These are phyloP conservation scores for Linnemannia zychae DNA, from an alignment of 192 early-diverging fungal genomes.

Conservation along the genomic window DNA sequence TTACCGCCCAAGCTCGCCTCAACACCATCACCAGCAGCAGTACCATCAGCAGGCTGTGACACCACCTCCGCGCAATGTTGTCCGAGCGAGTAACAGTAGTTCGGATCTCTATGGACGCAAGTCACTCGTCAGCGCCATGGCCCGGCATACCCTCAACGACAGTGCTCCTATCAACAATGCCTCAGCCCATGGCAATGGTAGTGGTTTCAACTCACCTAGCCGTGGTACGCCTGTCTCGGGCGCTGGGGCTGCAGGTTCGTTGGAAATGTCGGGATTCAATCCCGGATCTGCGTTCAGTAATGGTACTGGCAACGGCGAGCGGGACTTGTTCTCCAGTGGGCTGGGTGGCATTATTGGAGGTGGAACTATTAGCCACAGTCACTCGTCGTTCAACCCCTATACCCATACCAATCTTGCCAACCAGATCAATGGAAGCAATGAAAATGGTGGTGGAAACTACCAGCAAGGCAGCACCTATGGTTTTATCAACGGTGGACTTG, in stretches of 20 bases:
- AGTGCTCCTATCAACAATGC: not conserved
- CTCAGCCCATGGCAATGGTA: constrained; percentile 9
- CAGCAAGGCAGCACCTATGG: not conserved
- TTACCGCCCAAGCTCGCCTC: constrained; percentile 15
- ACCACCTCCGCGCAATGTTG: constrained; percentile 12
- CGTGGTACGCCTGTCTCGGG: not conserved
- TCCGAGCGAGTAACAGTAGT: constrained; percentile 44
- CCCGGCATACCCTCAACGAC: constrained; percentile 23
- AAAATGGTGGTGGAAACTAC: not conserved
- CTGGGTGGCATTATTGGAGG: constrained; percentile 53
- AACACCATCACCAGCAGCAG: constrained; percentile 9
- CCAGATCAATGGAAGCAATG: constrained; percentile 1
- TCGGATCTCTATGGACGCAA: constrained; percentile 54
- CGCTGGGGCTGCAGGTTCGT: not conserved
- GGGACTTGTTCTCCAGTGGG: constrained; percentile 51
- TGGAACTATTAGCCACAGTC: constrained; percentile 45
- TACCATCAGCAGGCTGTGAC: constrained; percentile 23
- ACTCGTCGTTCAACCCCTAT: constrained; percentile 17
- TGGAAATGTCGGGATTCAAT: constrained; percentile 14
- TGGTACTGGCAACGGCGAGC: constrained; percentile 8
- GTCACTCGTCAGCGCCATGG: constrained; percentile 43
- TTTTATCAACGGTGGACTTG: not conserved
- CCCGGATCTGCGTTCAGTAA: constrained; percentile 24
- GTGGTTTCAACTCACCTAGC: constrained; percentile 8
- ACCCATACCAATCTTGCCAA: not conserved